Percentiles rank a stretch among this genome's conserved stretches.
These are phyloP conservation scores for Delonix regia DNA, from an alignment of 306 rosid genomes.

Conservation along the genomic window DNA sequence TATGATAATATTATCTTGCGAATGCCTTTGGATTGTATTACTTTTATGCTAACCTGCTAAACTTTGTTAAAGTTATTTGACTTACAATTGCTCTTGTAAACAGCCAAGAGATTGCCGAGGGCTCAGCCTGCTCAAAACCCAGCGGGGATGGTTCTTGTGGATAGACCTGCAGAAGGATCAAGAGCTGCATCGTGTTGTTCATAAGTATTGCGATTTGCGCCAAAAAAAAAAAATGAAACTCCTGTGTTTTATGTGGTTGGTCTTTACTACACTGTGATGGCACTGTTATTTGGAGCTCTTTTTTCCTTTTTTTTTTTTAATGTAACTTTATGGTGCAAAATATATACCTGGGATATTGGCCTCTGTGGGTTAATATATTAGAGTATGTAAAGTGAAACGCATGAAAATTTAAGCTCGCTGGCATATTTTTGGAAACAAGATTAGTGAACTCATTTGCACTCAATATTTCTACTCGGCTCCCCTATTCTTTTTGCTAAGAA, in stretches of 20 bases:
- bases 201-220: conserved; percentile 29
- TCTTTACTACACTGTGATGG: conserved; percentile 28
- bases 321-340: conserved; percentile 37
- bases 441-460: background rate
- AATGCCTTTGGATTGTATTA: background rate
- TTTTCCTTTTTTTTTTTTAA: conserved; percentile 26
- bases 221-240: background rate
- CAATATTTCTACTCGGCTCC: no score
- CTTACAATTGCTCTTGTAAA: conserved; percentile 36
- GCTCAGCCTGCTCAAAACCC: conserved; percentile 70
- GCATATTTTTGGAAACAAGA: background rate
- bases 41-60: conserved; percentile 4
- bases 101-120: conserved; percentile 72
- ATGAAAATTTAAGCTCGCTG: background rate
- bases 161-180: conserved; percentile 59
- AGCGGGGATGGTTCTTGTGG: conserved; percentile 69
- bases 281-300: conserved; percentile 37
- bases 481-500: background rate
- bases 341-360: conserved; percentile 29
- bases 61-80: conserved; percentile 18
- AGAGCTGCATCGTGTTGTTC: conserved; percentile 64
- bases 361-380: conserved; percentile 24
- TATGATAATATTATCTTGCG: background rate
- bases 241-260: conserved; percentile 38
- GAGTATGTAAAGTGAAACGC: background rate